Conservation (phyloP, 495 filamentous ascomycete species). For the Penicillium mononematosum region DNA sequence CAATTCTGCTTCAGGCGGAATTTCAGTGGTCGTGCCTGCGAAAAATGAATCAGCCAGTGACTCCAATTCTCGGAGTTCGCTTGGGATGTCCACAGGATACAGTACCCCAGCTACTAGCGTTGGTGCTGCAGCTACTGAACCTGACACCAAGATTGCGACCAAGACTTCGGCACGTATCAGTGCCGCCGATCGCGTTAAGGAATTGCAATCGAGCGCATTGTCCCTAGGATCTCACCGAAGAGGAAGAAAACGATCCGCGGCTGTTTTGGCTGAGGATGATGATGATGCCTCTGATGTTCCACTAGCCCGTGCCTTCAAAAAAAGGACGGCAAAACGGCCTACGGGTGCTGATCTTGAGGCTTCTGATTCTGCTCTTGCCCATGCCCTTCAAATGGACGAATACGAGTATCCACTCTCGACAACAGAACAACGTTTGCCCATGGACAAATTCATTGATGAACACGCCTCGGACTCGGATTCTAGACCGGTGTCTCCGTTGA, state of each 20-base stretch:
- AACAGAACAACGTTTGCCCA: slow-evolving; percentile 19
- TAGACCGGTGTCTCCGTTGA: not conserved
- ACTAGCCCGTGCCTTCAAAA: slow-evolving; percentile 58
- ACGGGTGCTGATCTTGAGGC: slow-evolving; percentile 28
- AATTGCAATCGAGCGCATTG: slow-evolving; percentile 42
- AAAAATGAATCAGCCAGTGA: slow-evolving; percentile 28
- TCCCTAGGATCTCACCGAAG: slow-evolving; percentile 28
- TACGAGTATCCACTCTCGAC: slow-evolving; percentile 41
- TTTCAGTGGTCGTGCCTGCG: slow-evolving; percentile 45
- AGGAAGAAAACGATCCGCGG: slow-evolving; percentile 37
- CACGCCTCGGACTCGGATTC: not conserved
- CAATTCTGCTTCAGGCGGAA: not conserved
- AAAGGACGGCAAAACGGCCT: not conserved
- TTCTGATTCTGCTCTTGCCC: slow-evolving; percentile 57
- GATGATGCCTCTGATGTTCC: slow-evolving; percentile 51
- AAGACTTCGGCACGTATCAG: slow-evolving; percentile 36
- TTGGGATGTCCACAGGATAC: slow-evolving; percentile 51
- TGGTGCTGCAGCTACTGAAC: slow-evolving; percentile 55
- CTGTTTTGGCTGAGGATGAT: slow-evolving; percentile 11
- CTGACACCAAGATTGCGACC: slow-evolving; percentile 28
- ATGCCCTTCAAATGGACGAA: slow-evolving; percentile 61
- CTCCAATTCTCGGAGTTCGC: slow-evolving; percentile 25
- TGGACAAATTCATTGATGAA: not conserved
- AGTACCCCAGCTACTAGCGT: slow-evolving; percentile 79
- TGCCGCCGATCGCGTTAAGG: slow-evolving; percentile 40